phyloP scores from a whole-genome alignment of 495 filamentous ascomycete species.

The Collariella sp. region DNA sequence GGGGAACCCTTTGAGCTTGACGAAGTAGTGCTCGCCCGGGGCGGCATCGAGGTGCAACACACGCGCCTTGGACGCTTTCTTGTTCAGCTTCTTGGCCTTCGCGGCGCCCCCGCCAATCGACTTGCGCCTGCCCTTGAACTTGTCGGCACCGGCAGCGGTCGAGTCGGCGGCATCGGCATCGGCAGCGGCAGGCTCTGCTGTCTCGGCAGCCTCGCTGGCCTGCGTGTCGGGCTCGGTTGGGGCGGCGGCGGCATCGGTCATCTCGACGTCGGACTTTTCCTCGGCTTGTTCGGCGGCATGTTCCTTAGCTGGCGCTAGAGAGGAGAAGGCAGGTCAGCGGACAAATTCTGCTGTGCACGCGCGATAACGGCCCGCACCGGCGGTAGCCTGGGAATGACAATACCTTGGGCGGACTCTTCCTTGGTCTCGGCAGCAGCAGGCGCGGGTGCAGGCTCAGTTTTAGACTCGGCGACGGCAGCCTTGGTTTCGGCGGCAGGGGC shows the following conservation, averaged over 20 bases:
- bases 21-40: slow-evolving; percentile 79
- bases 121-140: slow-evolving; percentile 50
- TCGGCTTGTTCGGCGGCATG: slow-evolving; percentile 20
- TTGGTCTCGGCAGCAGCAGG: slow-evolving; percentile 8
- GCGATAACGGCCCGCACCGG: not conserved
- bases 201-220: slow-evolving; percentile 19
- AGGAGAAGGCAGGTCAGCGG: slow-evolving; percentile 16
- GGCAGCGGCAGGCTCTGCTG: not conserved
- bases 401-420: slow-evolving; percentile 20
- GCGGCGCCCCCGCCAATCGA: slow-evolving; percentile 58
- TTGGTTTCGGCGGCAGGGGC: slow-evolving; percentile 18
- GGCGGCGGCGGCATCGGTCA: slow-evolving; percentile 27
- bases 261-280: slow-evolving; percentile 32
- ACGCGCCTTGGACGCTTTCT: slow-evolving; percentile 67
- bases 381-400: not conserved
- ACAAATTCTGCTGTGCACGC: not conserved
- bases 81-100: slow-evolving; percentile 72
- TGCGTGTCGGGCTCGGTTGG: slow-evolving; percentile 23
- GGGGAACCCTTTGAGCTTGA: slow-evolving; percentile 80
- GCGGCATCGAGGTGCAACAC: slow-evolving; percentile 66
- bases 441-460: slow-evolving; percentile 15
- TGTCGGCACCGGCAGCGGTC: slow-evolving; percentile 25
- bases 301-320: slow-evolving; percentile 17
- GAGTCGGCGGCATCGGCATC: slow-evolving; percentile 19
- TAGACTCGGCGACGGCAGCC: slow-evolving; percentile 9